These are phyloP conservation scores for Fusarium chuoi DNA, from an alignment of 2,329 filamentous ascomycete species.

Conservation along the genomic window DNA sequence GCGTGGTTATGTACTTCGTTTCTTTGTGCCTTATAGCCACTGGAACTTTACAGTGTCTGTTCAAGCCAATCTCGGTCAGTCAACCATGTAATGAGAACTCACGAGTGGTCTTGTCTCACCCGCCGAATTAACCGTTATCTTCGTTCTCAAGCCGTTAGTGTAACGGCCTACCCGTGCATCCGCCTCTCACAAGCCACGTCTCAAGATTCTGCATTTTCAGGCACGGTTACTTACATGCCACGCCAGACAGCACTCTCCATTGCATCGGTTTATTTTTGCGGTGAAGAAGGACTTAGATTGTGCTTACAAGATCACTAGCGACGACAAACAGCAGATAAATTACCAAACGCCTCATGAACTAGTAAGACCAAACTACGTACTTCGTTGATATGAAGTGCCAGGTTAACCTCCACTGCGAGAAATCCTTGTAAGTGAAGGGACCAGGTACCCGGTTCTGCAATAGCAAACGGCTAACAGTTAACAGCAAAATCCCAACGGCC, in stretches of 20 bases:
- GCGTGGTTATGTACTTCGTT: not conserved
- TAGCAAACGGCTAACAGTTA: not conserved
- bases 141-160: not conserved
- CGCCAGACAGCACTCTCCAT: not conserved
- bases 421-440: not conserved
- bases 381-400: not conserved
- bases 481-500: not conserved
- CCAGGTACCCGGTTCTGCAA: not conserved
- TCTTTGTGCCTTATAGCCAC: not conserved
- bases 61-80: not conserved
- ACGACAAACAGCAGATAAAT: not conserved
- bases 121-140: no score
- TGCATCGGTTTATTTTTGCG: not conserved
- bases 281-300: not conserved
- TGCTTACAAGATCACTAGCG: not conserved
- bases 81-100: no score
- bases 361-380: no score
- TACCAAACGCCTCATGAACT: no score
- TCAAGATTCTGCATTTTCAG: not conserved
- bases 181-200: not conserved
- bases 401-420: not conserved
- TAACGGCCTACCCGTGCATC: not conserved
- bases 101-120: not conserved
- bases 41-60: not conserved
- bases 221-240: not conserved